Evolutionary conservation across 345 rosid genomes (phyloP).

Genomic region (Pugionium cornutum): DNA sequence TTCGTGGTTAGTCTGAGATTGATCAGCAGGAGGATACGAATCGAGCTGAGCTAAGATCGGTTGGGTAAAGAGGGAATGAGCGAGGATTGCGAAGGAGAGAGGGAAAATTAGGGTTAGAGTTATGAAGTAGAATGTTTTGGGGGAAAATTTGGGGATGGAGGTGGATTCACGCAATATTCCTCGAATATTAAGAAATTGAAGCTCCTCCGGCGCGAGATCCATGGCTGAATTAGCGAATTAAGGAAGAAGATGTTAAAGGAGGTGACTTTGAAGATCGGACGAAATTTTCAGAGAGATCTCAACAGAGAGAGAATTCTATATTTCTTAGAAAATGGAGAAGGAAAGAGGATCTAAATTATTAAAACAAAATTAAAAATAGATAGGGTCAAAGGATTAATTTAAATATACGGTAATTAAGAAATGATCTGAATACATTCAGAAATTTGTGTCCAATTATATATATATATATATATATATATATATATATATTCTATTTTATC

Average conservation of each 20-base stretch:
- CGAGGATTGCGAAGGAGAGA: constrained; percentile 78
- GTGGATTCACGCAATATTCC: constrained; percentile 60
- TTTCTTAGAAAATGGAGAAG: background rate
- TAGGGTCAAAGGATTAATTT: no score
- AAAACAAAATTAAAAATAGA: background rate
- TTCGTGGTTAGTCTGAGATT: constrained; percentile 52
- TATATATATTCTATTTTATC: no score
- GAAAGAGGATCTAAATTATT: background rate
- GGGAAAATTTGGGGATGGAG: constrained; percentile 64
- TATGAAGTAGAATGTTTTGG: constrained; percentile 60
- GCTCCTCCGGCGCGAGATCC: constrained; percentile 80
- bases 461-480: no score
- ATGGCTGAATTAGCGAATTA: constrained; percentile 31
- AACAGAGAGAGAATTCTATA: background rate
- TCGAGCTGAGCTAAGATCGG: constrained; percentile 56
- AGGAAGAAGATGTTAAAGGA: constrained; percentile 12
- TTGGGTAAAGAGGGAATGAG: constrained; percentile 82
- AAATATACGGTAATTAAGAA: no score
- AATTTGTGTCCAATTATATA: no score
- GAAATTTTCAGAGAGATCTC: constrained; percentile 19
- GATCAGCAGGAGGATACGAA: constrained; percentile 39
- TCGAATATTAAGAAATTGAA: constrained; percentile 56
- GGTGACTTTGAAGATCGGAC: constrained; percentile 11
- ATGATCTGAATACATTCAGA: no score
- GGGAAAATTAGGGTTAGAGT: constrained; percentile 75